These are phyloP conservation scores for Phytomonas sp. DNA, from an alignment of 208 protist genomes.

Conservation along the genomic window DNA sequence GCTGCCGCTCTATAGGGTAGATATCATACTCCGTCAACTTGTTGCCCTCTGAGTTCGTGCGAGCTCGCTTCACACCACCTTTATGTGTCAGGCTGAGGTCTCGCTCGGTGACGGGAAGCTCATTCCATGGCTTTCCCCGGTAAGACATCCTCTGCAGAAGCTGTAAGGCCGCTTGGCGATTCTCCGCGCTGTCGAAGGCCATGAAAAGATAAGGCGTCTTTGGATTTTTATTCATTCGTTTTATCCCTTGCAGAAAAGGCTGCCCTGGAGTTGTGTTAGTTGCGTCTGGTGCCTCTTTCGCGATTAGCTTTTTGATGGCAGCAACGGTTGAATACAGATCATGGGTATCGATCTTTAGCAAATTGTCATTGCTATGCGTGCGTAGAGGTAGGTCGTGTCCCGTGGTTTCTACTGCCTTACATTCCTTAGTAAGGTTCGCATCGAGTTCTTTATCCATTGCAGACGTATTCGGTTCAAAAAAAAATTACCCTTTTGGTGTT, in stretches of 20 bases:
- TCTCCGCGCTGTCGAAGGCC: slow-evolving; percentile 61
- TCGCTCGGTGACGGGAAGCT: slow-evolving; percentile 34
- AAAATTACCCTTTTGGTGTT: background rate
- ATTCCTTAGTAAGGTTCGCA: background rate
- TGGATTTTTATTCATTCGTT: slow-evolving; percentile 86
- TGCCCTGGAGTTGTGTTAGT: slow-evolving; percentile 11
- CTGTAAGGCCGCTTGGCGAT: slow-evolving; percentile 30
- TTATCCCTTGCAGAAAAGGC: slow-evolving; percentile 60
- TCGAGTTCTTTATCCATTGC: background rate
- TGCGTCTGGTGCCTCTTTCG: slow-evolving; percentile 18
- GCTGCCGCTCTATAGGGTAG: slow-evolving; percentile 64
- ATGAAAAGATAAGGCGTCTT: slow-evolving; percentile 63
- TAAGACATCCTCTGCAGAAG: slow-evolving; percentile 37
- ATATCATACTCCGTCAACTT: slow-evolving; percentile 73
- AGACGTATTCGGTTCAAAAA: background rate
- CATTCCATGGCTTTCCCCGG: slow-evolving; percentile 50
- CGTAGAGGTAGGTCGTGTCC: slow-evolving; percentile 19
- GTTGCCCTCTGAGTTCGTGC: slow-evolving; percentile 15
- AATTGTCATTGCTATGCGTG: slow-evolving; percentile 76
- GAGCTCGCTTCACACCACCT: slow-evolving; percentile 46
- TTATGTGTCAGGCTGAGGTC: slow-evolving; percentile 78
- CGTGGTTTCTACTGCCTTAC: background rate
- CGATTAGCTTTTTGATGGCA: slow-evolving; percentile 67
- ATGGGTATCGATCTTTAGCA: slow-evolving; percentile 85
- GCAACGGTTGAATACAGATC: slow-evolving; percentile 74